Conservation (phyloP, 306 rosid genomes). For the Morella rubra region DNA sequence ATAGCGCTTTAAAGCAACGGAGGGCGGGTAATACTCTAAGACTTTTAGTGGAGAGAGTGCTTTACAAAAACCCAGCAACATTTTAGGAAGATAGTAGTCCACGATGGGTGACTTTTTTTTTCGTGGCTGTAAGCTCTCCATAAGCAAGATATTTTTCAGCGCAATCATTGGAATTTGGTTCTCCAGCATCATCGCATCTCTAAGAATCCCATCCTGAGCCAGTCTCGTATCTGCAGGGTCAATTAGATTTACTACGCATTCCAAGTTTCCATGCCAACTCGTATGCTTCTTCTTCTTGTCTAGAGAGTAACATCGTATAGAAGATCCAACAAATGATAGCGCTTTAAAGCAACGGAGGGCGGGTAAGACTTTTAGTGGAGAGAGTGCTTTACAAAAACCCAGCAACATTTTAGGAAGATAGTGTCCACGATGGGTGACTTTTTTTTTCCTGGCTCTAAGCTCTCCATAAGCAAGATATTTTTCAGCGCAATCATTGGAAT, state of each 20-base stretch:
- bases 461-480: no score
- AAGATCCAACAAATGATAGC: no score
- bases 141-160: background rate
- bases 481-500: no score
- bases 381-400: no score
- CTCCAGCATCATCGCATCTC: slow-evolving; percentile 35
- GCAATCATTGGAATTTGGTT: slow-evolving; percentile 29
- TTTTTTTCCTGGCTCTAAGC: no score
- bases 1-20: slow-evolving; percentile 5
- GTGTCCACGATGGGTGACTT: no score
- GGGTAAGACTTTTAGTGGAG: no score
- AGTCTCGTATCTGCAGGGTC: slow-evolving; percentile 5
- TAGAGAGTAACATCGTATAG: no score
- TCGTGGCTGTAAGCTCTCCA: background rate
- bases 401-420: no score
- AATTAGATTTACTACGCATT: background rate
- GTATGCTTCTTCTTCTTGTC: no score
- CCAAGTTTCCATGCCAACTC: no score
- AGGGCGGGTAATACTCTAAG: background rate
- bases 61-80: slow-evolving; percentile 27
- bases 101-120: background rate
- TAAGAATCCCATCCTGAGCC: slow-evolving; percentile 14
- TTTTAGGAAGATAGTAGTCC: background rate
- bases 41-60: slow-evolving; percentile 11
- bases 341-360: no score